Base-by-base conservation (phyloP, 345 rosid genomes). In the Brassica carinata region DNA sequence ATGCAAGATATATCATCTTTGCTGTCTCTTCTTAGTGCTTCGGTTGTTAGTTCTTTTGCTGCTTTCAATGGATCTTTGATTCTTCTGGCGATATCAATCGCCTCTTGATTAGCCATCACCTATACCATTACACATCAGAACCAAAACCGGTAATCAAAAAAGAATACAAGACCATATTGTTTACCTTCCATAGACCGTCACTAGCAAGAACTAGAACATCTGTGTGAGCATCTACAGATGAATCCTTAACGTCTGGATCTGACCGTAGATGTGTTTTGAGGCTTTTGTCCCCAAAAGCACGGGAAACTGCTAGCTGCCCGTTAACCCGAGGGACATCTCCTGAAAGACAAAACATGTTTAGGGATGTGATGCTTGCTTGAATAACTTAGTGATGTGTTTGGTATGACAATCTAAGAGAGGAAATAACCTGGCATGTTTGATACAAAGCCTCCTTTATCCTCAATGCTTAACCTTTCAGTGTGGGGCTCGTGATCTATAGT, bases 41-140 rank as follows among this genome's bases (percentile, higher is more conserved):
- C 94, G 0, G 87, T 63, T 2, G 88, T 90, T 75, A 90, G 71
- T 77, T 88, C 91, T 85, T 90, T 91, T 0, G 97, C 92, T 68
- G 97, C 97, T 84, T 88, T 90, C 83, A 81, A 48, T 18, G 97
- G 97, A 82, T 91, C 91, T 84, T 83, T 90, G 58, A 84, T 70
- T 82, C 81, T 87, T 82, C 86, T 91, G 5, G 89, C 97, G 7
- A 91, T 84, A 69, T 91, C 91, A 59, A 90, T 77, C 7, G 94
- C 97, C 81, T 90, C 97, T 85, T 91, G 92, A 84, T 91, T 91
- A 26, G 85, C 74, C 91, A 91, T 86, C 65, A 91, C 97, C 97
- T 83, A 64, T 23, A 23, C 2, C 26, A 30, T 74, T 59, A 74
- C 29, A 74, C 26, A 62, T 62, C 43, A 40, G 18, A 67, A 19